Conservation (phyloP, 192 early-diverging fungal genomes). For the Rhizophagus clarus region DNA sequence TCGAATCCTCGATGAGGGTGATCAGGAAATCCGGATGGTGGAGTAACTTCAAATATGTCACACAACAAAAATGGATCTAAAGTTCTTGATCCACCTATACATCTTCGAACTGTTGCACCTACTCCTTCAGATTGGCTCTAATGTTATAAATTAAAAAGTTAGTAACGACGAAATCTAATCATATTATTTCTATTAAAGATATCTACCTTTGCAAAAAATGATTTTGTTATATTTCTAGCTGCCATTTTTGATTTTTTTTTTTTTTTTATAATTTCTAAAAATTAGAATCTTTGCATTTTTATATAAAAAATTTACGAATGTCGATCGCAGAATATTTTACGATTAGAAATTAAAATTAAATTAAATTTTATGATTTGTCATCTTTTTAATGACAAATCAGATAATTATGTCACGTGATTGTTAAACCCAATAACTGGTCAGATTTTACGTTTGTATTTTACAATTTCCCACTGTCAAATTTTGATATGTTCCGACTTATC, state of each 20-base stretch:
- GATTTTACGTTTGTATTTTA: too few relatives aligned
- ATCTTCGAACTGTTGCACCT: slow-evolving; percentile 80
- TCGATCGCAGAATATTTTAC: too few relatives aligned
- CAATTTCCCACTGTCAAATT: too few relatives aligned
- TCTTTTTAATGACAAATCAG: too few relatives aligned
- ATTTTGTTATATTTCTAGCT: slow-evolving; percentile 18
- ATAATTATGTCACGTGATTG: too few relatives aligned
- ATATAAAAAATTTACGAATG: too few relatives aligned
- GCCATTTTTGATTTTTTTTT: neutral
- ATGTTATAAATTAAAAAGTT: neutral
- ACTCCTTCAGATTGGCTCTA: slow-evolving; percentile 69
- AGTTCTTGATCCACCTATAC: slow-evolving; percentile 65
- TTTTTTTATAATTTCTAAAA: too few relatives aligned
- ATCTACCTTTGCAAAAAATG: slow-evolving; percentile 18
- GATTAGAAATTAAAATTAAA: too few relatives aligned
- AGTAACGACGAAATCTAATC: neutral
- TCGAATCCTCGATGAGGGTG: slow-evolving; percentile 85
- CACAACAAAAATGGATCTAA: slow-evolving; percentile 93
- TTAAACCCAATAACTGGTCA: too few relatives aligned
- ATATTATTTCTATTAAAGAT: neutral
- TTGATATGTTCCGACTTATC: too few relatives aligned
- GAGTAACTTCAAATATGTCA: slow-evolving; percentile 59
- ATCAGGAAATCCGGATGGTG: slow-evolving; percentile 62
- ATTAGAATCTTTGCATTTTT: too few relatives aligned
- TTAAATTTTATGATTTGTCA: too few relatives aligned